A percentile compares a stretch with the other conserved stretches of the same genome.
Evolutionary conservation across 345 rosid genomes (phyloP).

Genomic region (Ceriops tagal): DNA sequence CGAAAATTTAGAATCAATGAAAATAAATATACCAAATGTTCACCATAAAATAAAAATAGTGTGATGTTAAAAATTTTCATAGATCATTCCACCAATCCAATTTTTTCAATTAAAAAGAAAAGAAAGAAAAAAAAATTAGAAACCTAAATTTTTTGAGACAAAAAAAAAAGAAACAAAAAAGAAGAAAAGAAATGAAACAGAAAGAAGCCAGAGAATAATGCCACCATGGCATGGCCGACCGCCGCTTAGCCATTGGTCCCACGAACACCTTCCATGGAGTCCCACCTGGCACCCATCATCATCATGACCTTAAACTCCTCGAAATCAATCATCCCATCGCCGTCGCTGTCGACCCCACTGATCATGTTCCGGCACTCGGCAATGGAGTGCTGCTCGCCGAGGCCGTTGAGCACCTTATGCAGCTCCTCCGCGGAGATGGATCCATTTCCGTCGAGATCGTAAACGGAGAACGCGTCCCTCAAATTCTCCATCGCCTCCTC

Average conservation of each 20-base stretch:
- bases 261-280: neutral
- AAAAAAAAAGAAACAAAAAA: rapidly evolving
- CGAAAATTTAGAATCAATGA: no score
- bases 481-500: conserved; percentile 61
- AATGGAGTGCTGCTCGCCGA: conserved; percentile 70
- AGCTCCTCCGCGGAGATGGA: conserved; percentile 80
- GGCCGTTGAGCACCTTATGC: conserved; percentile 55
- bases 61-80: no score
- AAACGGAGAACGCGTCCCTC: conserved; percentile 74
- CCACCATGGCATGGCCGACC: neutral
- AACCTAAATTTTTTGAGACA: no score
- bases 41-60: no score
- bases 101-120: neutral
- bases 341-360: conserved; percentile 77
- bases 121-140: neutral
- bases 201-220: neutral
- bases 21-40: no score
- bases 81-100: no score
- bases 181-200: neutral
- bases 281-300: conserved; percentile 38
- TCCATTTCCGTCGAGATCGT: conserved; percentile 81
- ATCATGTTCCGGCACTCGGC: conserved; percentile 85
- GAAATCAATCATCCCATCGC: conserved; percentile 76
- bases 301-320: conserved; percentile 96
- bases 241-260: neutral